Evolutionary conservation across 805 yeast species (phyloP), one percentile per base, ranked within the genome.

Genomic region (Kodamaea nitidulidarum): DNA sequence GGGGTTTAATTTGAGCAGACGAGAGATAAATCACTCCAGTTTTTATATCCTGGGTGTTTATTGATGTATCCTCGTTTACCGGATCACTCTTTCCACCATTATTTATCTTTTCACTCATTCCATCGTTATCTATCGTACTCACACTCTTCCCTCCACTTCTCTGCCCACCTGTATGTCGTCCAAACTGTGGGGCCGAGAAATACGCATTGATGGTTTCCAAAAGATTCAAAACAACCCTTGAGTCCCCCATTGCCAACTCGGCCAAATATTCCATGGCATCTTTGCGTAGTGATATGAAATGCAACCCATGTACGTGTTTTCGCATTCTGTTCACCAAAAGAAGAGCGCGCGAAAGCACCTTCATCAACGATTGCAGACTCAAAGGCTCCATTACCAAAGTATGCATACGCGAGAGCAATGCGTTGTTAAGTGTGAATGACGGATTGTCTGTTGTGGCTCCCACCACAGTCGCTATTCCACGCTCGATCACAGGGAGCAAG

Each of bases 161-260:
- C 36, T 51, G 55, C 15, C 35, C 28, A 42, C 50, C 49, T 42
- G 42, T 48, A 15, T 10, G 41, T 39, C 2, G 52, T 54, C 22
- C 28, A 54, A 12, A 48, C n/a, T 26, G 21, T 12, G 31, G 31
- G 2, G 67, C 51, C 29, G 72, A 48, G 36, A 73, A 63, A 55
- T 75, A 75, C 0, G 83, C 76, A 50, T 81, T 81, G 8, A 81
- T 60, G 35, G 88, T 69, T 52, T 91, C 98, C 28, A 93, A 56
- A 32, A 88, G 63, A 46, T 90, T 88, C 18, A 93, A 63, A 0
- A 95, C 93, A 15, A 81, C 75, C 37, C 98, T 67, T 0, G 95
- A 88, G 56, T 93, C 98, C 2, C 98, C 99, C 47, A 83, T 81
- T 0, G 95, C 75, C 7, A 88, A 62, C 32, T 76, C 78, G 3